Evolutionary conservation across 352 stramenopile species (phyloP).

Genomic region (Pythium scleroteichum): DNA sequence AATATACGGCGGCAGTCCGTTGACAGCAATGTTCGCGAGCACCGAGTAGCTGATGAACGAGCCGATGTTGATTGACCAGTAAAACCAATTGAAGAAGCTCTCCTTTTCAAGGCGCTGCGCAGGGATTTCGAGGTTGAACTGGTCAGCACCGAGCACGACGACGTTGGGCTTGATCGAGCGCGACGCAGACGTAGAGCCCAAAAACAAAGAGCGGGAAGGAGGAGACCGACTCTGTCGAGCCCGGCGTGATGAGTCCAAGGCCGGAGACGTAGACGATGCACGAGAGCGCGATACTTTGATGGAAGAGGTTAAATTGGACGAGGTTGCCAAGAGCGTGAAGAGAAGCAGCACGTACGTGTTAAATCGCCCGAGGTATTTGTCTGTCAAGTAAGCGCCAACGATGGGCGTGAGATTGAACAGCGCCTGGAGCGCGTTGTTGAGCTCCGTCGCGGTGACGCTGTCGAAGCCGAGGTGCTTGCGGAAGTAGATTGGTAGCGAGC

Average conservation of each 20-base stretch:
- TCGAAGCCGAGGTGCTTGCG: conserved; percentile 79
- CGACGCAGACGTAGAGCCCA: conserved; percentile 80
- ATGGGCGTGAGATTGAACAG: conserved; percentile 85
- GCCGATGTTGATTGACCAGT: conserved; percentile 93
- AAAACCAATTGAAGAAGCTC: conserved; percentile 95
- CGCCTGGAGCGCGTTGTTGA: conserved; percentile 86
- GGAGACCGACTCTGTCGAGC: conserved; percentile 49
- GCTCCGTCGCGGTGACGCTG: conserved; percentile 81
- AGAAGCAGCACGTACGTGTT: conserved; percentile 38
- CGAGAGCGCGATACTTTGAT: conserved; percentile 68
- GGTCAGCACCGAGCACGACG: conserved; percentile 69
- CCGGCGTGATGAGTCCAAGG: conserved; percentile 69
- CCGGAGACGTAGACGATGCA: conserved; percentile 72
- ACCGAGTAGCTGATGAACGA: conserved; percentile 90
- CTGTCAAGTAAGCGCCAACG: conserved; percentile 78
- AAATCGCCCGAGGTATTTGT: conserved; percentile 79
- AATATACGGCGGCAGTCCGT: conserved; percentile 85
- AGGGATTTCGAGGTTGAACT: conserved; percentile 77
- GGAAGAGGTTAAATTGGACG: background rate
- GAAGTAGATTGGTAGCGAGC: conserved; percentile 87
- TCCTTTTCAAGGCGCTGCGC: conserved; percentile 76
- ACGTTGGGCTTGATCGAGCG: conserved; percentile 58
- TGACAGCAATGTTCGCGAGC: conserved; percentile 90
- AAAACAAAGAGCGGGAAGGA: conserved; percentile 77
- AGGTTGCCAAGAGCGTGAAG: background rate